Conservation (phyloP, 2,329 filamentous ascomycete genomes). For the Arthroderma uncinatum region DNA sequence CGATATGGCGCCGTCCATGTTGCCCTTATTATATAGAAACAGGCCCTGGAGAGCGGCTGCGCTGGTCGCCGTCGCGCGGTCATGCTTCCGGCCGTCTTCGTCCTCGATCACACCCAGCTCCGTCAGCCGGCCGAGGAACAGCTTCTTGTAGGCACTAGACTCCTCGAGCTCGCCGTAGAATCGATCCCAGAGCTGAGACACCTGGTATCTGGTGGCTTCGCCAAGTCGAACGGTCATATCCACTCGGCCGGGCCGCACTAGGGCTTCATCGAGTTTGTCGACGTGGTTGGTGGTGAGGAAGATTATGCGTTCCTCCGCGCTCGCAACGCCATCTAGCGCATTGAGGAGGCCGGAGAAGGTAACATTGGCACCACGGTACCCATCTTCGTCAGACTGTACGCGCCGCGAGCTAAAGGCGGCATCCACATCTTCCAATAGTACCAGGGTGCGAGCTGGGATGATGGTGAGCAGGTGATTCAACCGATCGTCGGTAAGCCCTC, state of each 20-base stretch:
- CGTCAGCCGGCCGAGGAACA: slow-evolving; percentile 61
- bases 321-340: slow-evolving; percentile 80
- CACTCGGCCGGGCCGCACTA: slow-evolving; percentile 82
- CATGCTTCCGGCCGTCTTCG: slow-evolving; percentile 38
- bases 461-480: slow-evolving; percentile 77
- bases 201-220: slow-evolving; percentile 76
- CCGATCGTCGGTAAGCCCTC: slow-evolving; percentile 80
- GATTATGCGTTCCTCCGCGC: slow-evolving; percentile 83
- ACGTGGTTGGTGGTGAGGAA: slow-evolving; percentile 94
- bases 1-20: slow-evolving; percentile 73
- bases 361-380: slow-evolving; percentile 76
- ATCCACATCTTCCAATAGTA: slow-evolving; percentile 82
- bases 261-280: slow-evolving; percentile 73
- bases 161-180: slow-evolving; percentile 79
- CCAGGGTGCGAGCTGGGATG: slow-evolving; percentile 67
- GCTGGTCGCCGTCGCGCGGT: slow-evolving; percentile 51
- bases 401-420: slow-evolving; percentile 78
- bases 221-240: slow-evolving; percentile 88
- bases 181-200: slow-evolving; percentile 78
- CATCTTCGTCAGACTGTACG: slow-evolving; percentile 59
- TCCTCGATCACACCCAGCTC: slow-evolving; percentile 59
- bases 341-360: slow-evolving; percentile 89
- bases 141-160: slow-evolving; percentile 49
- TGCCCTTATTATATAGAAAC: slow-evolving; percentile 89
- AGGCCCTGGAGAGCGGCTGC: slow-evolving; percentile 87